Base-by-base conservation (phyloP, 768 basidiomycete genomes). In the Podaxis pistillaris region DNA sequence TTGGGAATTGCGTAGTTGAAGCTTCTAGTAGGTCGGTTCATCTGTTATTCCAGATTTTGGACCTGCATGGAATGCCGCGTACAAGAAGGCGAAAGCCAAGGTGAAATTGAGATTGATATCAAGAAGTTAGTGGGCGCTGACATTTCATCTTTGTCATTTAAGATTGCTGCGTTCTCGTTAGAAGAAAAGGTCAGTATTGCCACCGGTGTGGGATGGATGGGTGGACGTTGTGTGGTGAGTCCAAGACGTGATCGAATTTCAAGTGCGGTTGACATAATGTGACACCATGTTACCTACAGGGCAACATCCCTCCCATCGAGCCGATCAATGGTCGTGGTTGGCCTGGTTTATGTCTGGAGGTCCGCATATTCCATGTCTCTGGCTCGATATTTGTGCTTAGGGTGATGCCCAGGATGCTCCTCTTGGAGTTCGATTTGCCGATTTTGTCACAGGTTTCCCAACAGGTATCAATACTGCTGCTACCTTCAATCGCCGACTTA, bases 391-490 rank as follows among this genome's bases (percentile, higher is more conserved):
- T 66, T 53, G 1, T 19, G 17, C 26, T 8, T 15, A 51, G 44
- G 28, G 22, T 26, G 58, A 13, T 24, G 33, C 17, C 26, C 24
- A 87, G 81, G 87, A 90, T 65, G 86, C 87, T 22, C 91, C 91
- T 2, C 79, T 92, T 0, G 94, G 94, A 2, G 86, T 96, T 19
- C 89, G 94, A 51, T 78, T 81, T 66, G 84, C 85, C 0, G 89
- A 95, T 70, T 86, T 82, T 37, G 86, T 86, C 5, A 89, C 89
- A 2, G 84, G 84, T 0, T 96, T 94, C 76, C 94, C 96, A 0
- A 82, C 94, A n/a, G 91, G 86, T 0, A 79, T 97, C 66, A 94
- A 91, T 58, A 79, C 86, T 0, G 96, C 93, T 4, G 80, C 93
- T 56, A 89, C 89, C 37, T 94, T 84, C 75, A 93, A 93, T 67